Evolutionary conservation across 495 filamentous ascomycete species (phyloP).

Genomic region (Articulospora tetracladia): DNA sequence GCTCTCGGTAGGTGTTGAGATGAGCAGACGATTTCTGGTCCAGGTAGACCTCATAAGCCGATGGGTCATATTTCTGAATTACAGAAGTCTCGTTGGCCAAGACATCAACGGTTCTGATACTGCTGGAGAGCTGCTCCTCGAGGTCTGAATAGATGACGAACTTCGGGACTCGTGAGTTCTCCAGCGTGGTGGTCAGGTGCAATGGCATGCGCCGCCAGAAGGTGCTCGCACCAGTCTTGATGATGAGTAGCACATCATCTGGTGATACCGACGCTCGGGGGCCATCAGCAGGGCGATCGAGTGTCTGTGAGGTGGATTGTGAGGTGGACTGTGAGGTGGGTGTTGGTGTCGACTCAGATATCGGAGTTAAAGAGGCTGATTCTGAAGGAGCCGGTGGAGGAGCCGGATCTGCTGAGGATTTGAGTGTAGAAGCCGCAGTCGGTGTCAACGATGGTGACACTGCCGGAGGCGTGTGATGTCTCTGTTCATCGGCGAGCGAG

Average conservation of each 20-base stretch:
- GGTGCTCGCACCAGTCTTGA: constrained; percentile 9
- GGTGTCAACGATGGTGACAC: not conserved
- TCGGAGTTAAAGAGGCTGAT: not conserved
- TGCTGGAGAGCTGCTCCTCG: not conserved
- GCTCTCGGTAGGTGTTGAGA: not conserved
- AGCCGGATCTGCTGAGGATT: not conserved
- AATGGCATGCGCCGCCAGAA: constrained; percentile 6
- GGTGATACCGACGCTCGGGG: not conserved
- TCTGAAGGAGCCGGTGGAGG: not conserved
- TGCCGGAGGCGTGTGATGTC: not conserved
- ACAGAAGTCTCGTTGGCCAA: not conserved
- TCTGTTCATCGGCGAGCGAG: not conserved
- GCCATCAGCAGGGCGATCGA: too few species aligned
- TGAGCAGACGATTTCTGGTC: not conserved
- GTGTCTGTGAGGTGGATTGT: too few species aligned
- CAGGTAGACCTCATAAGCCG: not conserved
- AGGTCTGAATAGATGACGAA: constrained; percentile 3
- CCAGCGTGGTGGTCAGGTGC: constrained; percentile 3
- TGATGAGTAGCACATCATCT: not conserved
- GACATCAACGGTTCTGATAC: constrained; percentile 1
- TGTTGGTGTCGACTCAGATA: not conserved
- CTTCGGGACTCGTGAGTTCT: not conserved
- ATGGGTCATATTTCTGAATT: not conserved
- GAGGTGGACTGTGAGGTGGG: not conserved
- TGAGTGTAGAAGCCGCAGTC: not conserved